These are phyloP conservation scores for Trichoderma sp. DNA, from an alignment of 2,329 filamentous ascomycete genomes.

Conservation along the genomic window DNA sequence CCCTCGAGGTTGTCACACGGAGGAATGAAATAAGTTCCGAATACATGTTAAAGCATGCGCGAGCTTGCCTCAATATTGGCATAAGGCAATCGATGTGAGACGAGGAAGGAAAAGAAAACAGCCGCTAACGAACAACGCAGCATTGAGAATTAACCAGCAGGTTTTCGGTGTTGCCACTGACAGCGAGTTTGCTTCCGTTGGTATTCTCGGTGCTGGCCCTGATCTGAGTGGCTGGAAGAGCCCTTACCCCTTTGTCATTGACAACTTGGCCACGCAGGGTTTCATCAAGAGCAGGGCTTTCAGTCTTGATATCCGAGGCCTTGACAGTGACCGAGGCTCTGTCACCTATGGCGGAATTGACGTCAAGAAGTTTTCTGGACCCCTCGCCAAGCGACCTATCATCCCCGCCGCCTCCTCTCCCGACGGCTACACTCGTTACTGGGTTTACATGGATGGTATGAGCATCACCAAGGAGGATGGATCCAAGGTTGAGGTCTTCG, in stretches of 20 bases:
- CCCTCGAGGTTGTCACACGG: neutral
- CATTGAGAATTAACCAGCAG: conserved; percentile 34
- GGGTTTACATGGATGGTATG: conserved; percentile 41
- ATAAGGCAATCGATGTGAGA: neutral
- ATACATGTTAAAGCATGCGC: neutral
- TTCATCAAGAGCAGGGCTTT: conserved; percentile 39
- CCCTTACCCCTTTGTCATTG: conserved; percentile 36
- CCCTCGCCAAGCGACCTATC: conserved; percentile 55
- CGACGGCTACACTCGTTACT: conserved; percentile 39
- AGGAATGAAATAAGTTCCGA: neutral
- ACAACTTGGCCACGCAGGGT: conserved; percentile 34
- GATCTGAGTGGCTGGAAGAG: conserved; percentile 34
- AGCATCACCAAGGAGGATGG: conserved; percentile 33
- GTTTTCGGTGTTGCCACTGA: conserved; percentile 38
- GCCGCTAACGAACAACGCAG: conserved; percentile 20
- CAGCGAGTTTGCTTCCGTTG: conserved; percentile 30
- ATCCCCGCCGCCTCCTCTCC: conserved; percentile 41
- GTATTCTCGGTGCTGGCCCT: conserved; percentile 38
- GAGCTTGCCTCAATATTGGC: neutral
- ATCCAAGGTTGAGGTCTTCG: conserved; percentile 45
- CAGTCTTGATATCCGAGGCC: conserved; percentile 34
- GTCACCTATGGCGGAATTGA: conserved; percentile 57
- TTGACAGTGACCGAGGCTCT: conserved; percentile 32
- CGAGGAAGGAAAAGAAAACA: too few relatives aligned
- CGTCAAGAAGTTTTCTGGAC: conserved; percentile 52